Evolutionary conservation across 371 early-diverging fungal genomes (phyloP), one percentile per base, ranked within the genome.

Genomic region (Batrachochytrium dendrobatidis): DNA sequence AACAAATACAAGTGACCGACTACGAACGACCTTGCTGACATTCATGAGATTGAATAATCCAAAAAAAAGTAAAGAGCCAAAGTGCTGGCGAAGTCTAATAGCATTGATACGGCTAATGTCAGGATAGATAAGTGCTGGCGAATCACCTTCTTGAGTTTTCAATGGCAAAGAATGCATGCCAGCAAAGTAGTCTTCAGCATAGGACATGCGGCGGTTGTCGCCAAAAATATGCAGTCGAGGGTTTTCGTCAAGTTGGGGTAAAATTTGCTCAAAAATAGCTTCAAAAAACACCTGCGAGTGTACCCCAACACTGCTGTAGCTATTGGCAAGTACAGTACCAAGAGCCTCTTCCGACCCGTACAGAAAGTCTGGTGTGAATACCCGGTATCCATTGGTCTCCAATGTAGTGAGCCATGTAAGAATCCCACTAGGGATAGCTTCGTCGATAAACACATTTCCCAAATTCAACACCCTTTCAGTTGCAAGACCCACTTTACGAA

Each of bases 51-150:
- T 68, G 58, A 67, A 76, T 18, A 73, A 59, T n/a, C 69, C 76
- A 51, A 70, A 76, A 51, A 71, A 76, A 7, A 72, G 49, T 54
- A 76, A 53, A 29, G 69, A 71, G 8, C 76, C 76, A 20, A 73
- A 34, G 56, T 74, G 64, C 53, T 68, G 68, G 12, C 72, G 60
- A 29, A 76, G 48, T 48, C 68, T 66, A 22, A 61, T 55, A 24
- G 66, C 62, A 7, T 60, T 53, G 6, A 64, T 67, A 12, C 57
- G 62, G 48, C 63, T 58, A n/a, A 69, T 59, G 12, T 61, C 65
- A 3, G 76, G 76, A 34, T 35, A 63, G 0, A 71, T 50, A 18
- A 76, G 59, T 31, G 61, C 39, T 50, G 32, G 18, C 32, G 35
- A 29, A 43, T 55, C 58, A 17, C 57, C 20, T 1, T 55, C 61